A percentile compares a stretch with the other conserved stretches of the same genome.
Conservation (phyloP, 768 basidiomycete species). For the Mycena floridula region DNA sequence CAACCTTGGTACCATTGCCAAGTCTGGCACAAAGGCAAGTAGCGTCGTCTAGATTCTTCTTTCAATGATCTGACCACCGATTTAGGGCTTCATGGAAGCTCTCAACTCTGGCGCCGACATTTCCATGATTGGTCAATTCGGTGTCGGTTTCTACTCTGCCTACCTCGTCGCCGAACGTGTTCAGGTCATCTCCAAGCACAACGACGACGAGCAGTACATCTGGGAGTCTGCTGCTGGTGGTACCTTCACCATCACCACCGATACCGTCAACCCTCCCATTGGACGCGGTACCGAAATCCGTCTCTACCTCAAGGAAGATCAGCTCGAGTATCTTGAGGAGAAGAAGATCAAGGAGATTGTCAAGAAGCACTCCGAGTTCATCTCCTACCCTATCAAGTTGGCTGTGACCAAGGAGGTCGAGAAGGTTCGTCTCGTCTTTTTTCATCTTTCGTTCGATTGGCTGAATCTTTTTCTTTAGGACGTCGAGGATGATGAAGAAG, state of each 20-base stretch:
- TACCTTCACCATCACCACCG: conserved; percentile 97
- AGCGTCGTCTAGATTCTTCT: conserved; percentile 1
- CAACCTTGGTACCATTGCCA: conserved; percentile 95
- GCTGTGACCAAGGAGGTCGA: conserved; percentile 99
- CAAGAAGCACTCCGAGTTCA: conserved; percentile 99
- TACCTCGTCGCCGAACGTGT: conserved; percentile 99
- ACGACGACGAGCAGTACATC: conserved; percentile 99
- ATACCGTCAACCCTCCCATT: conserved; percentile 83
- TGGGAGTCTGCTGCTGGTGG: conserved; percentile 99
- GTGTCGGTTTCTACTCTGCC: conserved; percentile 99
- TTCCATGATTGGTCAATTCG: conserved; percentile 98
- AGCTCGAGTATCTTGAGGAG: conserved; percentile 98
- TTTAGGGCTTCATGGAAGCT: conserved; percentile 98
- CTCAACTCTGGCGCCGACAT: conserved; percentile 84
- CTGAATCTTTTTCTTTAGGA: conserved; percentile 43
- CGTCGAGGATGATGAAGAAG: conserved; percentile 78
- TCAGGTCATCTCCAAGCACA: conserved; percentile 98
- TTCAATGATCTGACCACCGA: conserved; percentile 6
- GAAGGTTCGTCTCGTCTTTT: conserved; percentile 60
- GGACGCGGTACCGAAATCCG: conserved; percentile 92
- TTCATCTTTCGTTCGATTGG: neutral
- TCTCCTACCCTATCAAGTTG: conserved; percentile 98
- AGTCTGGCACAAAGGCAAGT: conserved; percentile 85
- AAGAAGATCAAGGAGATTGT: conserved; percentile 99
- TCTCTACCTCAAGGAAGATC: conserved; percentile 95